Evolutionary conservation across 192 early-diverging fungal genomes (phyloP), one percentile per base, ranked within the genome.

Genomic region (Coemansia umbellata): DNA sequence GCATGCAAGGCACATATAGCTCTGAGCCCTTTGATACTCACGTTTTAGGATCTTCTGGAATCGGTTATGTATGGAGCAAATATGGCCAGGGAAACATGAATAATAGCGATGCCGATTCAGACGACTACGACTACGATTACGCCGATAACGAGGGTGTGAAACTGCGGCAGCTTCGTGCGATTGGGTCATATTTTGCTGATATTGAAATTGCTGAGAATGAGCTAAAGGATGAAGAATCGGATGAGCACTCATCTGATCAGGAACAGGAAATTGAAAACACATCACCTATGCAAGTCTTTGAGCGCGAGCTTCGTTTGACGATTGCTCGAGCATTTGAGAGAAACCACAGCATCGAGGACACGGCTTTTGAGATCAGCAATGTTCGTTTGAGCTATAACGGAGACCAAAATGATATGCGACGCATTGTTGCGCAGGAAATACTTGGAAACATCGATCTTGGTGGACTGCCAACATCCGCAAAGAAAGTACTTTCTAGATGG

Each of bases 341-440:
- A 43, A 70, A 81, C 37, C 90, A 93, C 61, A 57, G 70, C 5
- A 77, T 89, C 11, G 87, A 89, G 19, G 85, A 84, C 50, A 82
- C 92, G 8, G 80, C 79, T 6, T 67, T 94, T 9, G 94, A 98
- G 76, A 74, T 97, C 13, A 93, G 89, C 47, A 87, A 87, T 4
- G 72, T 93, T 41, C 89, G 92, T 36, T 86, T 97, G 84, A 84
- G 91, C 17, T 84, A 83, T 48, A 87, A 95, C 69, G 85, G 86
- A 14, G 83, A 82, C 9, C 91, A 88, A 55, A 74, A 85, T 27
- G 88, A 93, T 65, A 78, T 95, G 58, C 82, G 91, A 7, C 74
- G 75, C 32, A 74, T 86, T 9, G 78, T 92, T n/a, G 74, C 92
- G 13, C 87, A 89, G 17, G 72, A 78, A 23, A 69, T 94, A 19